Conservation (phyloP, 768 basidiomycete species). For the Boletus reticuloceps region DNA sequence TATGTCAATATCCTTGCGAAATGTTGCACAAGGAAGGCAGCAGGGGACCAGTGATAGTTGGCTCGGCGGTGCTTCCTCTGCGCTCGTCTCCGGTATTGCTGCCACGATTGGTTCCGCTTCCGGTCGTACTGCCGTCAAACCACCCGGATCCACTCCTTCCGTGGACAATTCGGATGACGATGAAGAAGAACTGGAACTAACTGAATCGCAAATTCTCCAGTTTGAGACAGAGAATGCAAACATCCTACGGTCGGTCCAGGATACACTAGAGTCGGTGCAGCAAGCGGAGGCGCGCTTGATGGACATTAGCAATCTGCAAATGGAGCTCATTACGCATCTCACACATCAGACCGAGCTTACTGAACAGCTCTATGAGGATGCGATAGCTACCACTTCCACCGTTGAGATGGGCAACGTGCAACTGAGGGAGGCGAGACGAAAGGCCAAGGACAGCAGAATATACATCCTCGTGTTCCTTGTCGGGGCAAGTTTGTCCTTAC, state of each 20-base stretch:
- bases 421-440: slow-evolving; percentile 82
- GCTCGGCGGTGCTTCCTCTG: slow-evolving; percentile 60
- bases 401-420: slow-evolving; percentile 91
- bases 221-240: slow-evolving; percentile 91
- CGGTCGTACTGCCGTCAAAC: slow-evolving; percentile 25
- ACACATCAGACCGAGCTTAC: slow-evolving; percentile 89
- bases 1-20: slow-evolving; percentile 40
- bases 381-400: slow-evolving; percentile 79
- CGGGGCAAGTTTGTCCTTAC: slow-evolving; percentile 84
- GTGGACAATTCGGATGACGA: slow-evolving; percentile 55
- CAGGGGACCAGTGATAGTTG: slow-evolving; percentile 44
- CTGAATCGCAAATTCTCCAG: slow-evolving; percentile 83
- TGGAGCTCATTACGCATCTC: slow-evolving; percentile 86
- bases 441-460: slow-evolving; percentile 82
- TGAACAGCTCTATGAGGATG: slow-evolving; percentile 93
- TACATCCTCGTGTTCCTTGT: slow-evolving; percentile 91
- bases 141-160: slow-evolving; percentile 33
- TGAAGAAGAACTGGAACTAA: slow-evolving; percentile 79
- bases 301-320: slow-evolving; percentile 92
- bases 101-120: slow-evolving; percentile 55
- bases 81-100: slow-evolving; percentile 52
- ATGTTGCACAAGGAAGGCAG: slow-evolving; percentile 19
- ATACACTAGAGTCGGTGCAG: slow-evolving; percentile 85
- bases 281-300: slow-evolving; percentile 87
- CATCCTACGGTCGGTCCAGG: slow-evolving; percentile 80